Percentiles rank a stretch among this genome's conserved stretches.
phyloP scores from a whole-genome alignment of 1,284 basidiomycete genomes.

The Apiotrichum mycotoxinovorans region DNA sequence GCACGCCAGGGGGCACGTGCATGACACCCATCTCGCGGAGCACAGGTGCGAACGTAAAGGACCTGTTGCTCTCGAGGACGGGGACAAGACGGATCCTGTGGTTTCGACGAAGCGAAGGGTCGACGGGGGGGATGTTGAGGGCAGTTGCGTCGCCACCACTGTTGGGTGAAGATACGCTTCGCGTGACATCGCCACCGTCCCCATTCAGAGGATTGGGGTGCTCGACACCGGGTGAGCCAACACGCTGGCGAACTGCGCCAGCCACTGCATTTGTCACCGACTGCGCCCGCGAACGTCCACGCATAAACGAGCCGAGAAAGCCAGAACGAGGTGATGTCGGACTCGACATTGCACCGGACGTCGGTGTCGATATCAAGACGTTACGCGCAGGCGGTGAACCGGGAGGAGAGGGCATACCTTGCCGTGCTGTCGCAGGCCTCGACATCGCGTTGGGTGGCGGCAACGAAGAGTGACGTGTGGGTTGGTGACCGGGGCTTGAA shows the following conservation, averaged over 20 bases:
- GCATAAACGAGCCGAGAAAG: slow-evolving; percentile 47
- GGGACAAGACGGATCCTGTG: slow-evolving; percentile 77
- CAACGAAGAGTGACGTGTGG: background rate
- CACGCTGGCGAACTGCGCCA: slow-evolving; percentile 18
- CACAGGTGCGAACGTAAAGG: slow-evolving; percentile 90
- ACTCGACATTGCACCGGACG: background rate
- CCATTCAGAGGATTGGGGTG: slow-evolving; percentile 21
- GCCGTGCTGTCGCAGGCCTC: background rate
- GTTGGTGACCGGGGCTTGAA: background rate
- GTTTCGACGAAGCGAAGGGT: slow-evolving; percentile 26
- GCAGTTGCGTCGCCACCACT: background rate
- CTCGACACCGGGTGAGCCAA: slow-evolving; percentile 24
- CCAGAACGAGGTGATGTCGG: slow-evolving; percentile 43
- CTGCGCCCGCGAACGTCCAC: slow-evolving; percentile 40
- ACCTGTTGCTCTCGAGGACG: slow-evolving; percentile 83
- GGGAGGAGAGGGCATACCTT: background rate
- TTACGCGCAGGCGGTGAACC: background rate
- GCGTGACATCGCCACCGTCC: slow-evolving; percentile 25
- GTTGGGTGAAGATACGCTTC: slow-evolving; percentile 39
- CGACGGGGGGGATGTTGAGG: slow-evolving; percentile 14
- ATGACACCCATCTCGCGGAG: slow-evolving; percentile 60
- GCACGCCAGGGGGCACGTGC: slow-evolving; percentile 54
- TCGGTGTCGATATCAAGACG: background rate
- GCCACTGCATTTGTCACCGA: slow-evolving; percentile 33
- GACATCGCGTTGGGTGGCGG: background rate